Evolutionary conservation across 164 flowering plant species (phyloP).

Genomic region (Akebia trifoliata): DNA sequence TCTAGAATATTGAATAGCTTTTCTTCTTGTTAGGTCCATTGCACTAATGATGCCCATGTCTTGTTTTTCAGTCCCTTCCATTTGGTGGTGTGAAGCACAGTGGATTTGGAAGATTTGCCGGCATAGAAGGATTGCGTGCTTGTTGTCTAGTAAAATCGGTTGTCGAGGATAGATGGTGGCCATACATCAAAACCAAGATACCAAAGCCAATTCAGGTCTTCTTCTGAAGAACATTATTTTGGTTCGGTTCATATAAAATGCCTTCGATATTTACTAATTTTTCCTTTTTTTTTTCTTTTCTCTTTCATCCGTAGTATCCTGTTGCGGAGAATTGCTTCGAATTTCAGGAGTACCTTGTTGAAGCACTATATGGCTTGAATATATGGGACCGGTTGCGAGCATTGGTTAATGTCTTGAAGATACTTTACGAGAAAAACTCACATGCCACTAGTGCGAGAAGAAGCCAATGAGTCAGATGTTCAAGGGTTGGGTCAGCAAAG

Average conservation of each 20-base stretch:
- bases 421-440: slow-evolving; percentile 53
- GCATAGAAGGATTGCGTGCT: slow-evolving; percentile 89
- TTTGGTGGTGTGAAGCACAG: slow-evolving; percentile 96
- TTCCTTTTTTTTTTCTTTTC: neutral
- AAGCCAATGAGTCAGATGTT: slow-evolving; percentile 23
- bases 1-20: neutral
- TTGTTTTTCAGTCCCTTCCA: slow-evolving; percentile 74
- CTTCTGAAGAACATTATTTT: neutral
- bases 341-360: slow-evolving; percentile 87
- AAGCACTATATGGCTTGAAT: slow-evolving; percentile 70
- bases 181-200: slow-evolving; percentile 74
- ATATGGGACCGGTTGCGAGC: slow-evolving; percentile 83
- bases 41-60: slow-evolving; percentile 3
- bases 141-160: slow-evolving; percentile 95
- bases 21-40: neutral
- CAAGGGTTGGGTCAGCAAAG: neutral
- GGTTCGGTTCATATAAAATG: neutral
- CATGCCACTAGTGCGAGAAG: slow-evolving; percentile 28
- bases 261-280: neutral
- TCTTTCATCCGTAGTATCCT: slow-evolving; percentile 56
- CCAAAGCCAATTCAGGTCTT: slow-evolving; percentile 92
- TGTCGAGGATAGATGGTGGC: slow-evolving; percentile 98
- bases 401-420: slow-evolving; percentile 59
- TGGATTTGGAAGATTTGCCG: slow-evolving; percentile 97
- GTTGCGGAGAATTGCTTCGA: slow-evolving; percentile 78